phyloP scores from a whole-genome alignment of 306 rosid species.

The Astragalus membranaceus region DNA sequence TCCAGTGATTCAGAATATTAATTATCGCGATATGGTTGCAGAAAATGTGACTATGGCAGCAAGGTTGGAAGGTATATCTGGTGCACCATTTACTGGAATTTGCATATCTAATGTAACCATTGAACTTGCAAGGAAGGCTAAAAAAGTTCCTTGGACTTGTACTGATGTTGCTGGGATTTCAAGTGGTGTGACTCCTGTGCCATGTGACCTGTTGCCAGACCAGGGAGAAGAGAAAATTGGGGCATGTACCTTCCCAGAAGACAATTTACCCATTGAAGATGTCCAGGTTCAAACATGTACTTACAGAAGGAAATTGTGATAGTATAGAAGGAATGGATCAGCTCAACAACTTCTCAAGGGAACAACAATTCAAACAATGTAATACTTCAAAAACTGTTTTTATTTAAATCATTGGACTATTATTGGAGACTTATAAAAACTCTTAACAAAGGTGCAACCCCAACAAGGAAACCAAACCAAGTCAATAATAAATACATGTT shows the following conservation, averaged over 20 bases:
- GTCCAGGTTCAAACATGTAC: slow-evolving; percentile 43
- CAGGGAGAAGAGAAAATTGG: slow-evolving; percentile 33
- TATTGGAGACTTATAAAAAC: background rate
- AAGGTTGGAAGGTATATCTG: slow-evolving; percentile 54
- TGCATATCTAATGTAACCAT: slow-evolving; percentile 74
- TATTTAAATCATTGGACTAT: background rate
- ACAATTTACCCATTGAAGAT: slow-evolving; percentile 37
- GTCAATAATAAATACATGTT: background rate
- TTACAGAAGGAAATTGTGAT: slow-evolving; percentile 25
- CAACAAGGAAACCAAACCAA: background rate
- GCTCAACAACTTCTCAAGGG: background rate
- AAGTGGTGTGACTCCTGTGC: slow-evolving; percentile 46
- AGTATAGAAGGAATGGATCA: background rate
- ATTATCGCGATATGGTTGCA: slow-evolving; percentile 56
- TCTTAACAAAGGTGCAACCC: slow-evolving; percentile 7
- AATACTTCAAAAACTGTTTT: slow-evolving; percentile 17
- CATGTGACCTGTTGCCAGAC: slow-evolving; percentile 50
- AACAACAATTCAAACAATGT: slow-evolving; percentile 4
- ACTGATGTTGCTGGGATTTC: slow-evolving; percentile 60
- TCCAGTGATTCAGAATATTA: slow-evolving; percentile 51
- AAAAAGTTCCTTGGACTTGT: slow-evolving; percentile 64
- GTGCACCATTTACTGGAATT: slow-evolving; percentile 57
- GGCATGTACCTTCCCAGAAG: slow-evolving; percentile 52
- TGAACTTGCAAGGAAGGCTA: slow-evolving; percentile 40
- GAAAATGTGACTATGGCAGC: slow-evolving; percentile 69